Base-by-base conservation (phyloP, 2,329 filamentous ascomycete species). In the Colletotrichum spaethianum region DNA sequence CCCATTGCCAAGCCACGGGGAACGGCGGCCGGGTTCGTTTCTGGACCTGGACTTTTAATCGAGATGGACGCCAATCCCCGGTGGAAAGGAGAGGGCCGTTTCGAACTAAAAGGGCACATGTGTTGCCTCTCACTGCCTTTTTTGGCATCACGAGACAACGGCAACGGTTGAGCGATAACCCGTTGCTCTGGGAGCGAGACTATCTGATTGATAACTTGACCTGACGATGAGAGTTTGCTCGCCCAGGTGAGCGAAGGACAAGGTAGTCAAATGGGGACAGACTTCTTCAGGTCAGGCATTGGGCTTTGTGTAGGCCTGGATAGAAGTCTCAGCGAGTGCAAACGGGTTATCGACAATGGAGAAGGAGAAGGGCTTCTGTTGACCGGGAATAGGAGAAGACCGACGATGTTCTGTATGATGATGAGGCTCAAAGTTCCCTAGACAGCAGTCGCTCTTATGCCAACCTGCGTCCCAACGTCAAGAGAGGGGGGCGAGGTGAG, bases 121-220 rank as follows among this genome's bases (percentile, higher is more conserved):
- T 44, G 33, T 64, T 64, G 46, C 1, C 26, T 38, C 26, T 11
- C 46, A 67, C 50, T 16, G 53, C 36, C 28, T 28, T 46, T 60
- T 53, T 66, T 44, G 53, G 53, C 59, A 3, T 38, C 9, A 42
- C 26, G 53, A 11, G 23, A 57, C 14, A 18, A 46, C 26, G 16
- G 16, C 46, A 26, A 62, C 38, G n/a, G 23, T 28, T 28, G 33
- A 40, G 53, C 42, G 36, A 42, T 18, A 44, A 33, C 14, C 14
- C 31, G 44, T 12, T 59, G 1, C 26, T 23, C 31, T 36, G 67
- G 1, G 20, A 50, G 20, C 12, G 36, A 67, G 63, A 70, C 67
- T 62, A 70, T 70, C 63, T 55, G 68, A 70, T 70, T 70, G 68
- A 70, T 67, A 67, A 67, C 4, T 11, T 63, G 20, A 31, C 3